Conservation (phyloP, 805 yeast species). For the Lipomyces chichibuensis region DNA sequence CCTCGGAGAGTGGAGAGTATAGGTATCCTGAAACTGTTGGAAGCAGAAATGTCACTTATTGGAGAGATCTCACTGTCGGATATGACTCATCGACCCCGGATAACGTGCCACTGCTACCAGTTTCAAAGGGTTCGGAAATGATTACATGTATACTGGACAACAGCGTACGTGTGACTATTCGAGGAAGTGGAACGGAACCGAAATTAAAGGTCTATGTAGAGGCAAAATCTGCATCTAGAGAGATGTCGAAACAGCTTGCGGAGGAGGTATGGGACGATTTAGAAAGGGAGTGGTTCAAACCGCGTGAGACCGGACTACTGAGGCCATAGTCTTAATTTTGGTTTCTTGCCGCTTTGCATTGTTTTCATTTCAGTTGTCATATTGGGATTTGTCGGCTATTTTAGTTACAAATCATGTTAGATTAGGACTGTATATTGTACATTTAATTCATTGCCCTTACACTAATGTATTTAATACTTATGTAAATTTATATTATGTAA, state of each 20-base stretch:
- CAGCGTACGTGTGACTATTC: slow-evolving; percentile 73
- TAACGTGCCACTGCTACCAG: slow-evolving; percentile 66
- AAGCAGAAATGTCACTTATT: slow-evolving; percentile 55
- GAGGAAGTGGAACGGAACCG: slow-evolving; percentile 98
- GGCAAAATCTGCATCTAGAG: slow-evolving; percentile 57
- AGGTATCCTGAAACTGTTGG: slow-evolving; percentile 59
- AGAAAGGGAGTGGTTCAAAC: slow-evolving; percentile 74
- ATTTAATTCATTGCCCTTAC: background rate
- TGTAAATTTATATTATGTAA: background rate
- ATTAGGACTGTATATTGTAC: background rate
- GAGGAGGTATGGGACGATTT: slow-evolving; percentile 67
- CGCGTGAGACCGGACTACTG: slow-evolving; percentile 52
- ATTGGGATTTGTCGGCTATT: background rate
- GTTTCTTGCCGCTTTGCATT: background rate
- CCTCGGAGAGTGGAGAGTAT: slow-evolving; percentile 27
- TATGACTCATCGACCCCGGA: slow-evolving; percentile 70
- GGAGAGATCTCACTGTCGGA: slow-evolving; percentile 87
- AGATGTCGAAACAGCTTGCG: slow-evolving; percentile 52
- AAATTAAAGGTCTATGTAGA: slow-evolving; percentile 90
- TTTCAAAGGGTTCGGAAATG: slow-evolving; percentile 80
- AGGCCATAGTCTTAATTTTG: slow-evolving; percentile 11
- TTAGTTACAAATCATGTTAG: background rate
- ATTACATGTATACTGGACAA: slow-evolving; percentile 62
- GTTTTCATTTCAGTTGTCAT: background rate
- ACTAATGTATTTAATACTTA: background rate